A percentile compares a stretch with the other conserved stretches of the same genome.
These are phyloP conservation scores for Xerocomellus amylosporus DNA, from an alignment of 768 basidiomycete genomes.

Conservation along the genomic window DNA sequence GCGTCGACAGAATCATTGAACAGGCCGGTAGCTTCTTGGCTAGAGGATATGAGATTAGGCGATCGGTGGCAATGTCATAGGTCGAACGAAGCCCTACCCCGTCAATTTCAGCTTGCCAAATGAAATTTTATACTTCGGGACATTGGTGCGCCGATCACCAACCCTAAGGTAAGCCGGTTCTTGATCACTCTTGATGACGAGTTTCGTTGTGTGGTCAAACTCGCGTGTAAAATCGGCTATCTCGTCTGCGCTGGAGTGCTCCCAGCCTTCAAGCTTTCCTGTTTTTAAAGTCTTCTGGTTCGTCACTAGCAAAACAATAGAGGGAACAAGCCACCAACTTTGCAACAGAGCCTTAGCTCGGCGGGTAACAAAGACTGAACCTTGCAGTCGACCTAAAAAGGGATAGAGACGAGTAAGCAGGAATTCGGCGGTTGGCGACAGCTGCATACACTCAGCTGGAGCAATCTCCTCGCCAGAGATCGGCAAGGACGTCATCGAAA, in stretches of 20 bases:
- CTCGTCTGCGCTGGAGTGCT: background rate
- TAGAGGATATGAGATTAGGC: background rate
- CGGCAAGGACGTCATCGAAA: conserved; percentile 22
- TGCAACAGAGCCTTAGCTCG: background rate
- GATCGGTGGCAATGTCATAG: no score
- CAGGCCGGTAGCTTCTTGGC: conserved; percentile 10
- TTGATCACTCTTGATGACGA: conserved; percentile 1
- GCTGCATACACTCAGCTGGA: conserved; percentile 25
- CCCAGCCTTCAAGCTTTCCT: conserved; percentile 3
- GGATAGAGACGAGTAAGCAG: background rate
- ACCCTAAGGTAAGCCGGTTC: conserved; percentile 12
- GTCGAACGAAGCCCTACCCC: conserved; percentile 5
- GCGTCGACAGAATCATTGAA: conserved; percentile 10
- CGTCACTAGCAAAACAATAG: background rate
- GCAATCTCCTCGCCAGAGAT: conserved; percentile 34
- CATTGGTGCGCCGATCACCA: background rate
- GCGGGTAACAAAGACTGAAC: conserved; percentile 43
- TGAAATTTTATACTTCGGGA: background rate
- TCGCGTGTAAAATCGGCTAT: conserved; percentile 4
- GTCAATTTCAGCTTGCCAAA: conserved; percentile 12
- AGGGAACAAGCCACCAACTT: background rate
- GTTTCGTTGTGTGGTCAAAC: conserved; percentile 3
- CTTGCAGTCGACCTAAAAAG: conserved; percentile 41
- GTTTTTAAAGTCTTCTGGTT: background rate
- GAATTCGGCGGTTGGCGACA: background rate